Base-by-base conservation (phyloP, 495 filamentous ascomycete genomes). In the Beverwykella pulmonaria region DNA sequence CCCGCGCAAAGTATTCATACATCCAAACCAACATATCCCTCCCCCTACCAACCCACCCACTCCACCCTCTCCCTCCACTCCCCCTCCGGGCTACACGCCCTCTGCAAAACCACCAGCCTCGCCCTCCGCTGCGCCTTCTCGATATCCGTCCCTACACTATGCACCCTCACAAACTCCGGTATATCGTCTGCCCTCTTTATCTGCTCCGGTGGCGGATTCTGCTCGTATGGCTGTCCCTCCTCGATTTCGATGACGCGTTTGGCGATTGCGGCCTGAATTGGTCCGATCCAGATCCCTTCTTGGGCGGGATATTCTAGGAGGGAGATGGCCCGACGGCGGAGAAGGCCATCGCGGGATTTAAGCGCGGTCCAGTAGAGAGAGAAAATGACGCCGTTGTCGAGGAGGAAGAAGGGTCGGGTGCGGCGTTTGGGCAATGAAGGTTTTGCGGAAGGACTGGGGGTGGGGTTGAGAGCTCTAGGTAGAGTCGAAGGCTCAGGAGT, bases 361-460 rank as follows among this genome's bases (percentile, higher is more conserved):
- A 69, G 47, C 1, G 55, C 61, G 0, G 50, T 29, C 60, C 60
- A 69, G 54, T 46, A 64, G 0, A 69, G 61, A 4, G 60, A 53
- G 23, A 54, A 59, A 9, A 69, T 61, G 32, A 69, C 61, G 32
- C 67, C 67, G 46, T 41, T 58, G 55, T 69, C 67, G 26, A 69
- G 60, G 9, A 63, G 54, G 54, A 64, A 64, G 29, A 65, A 52
- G 22, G 53, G 46, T 10, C 62, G 62, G 14, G 8, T 9, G 1
- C 44, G 57, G n/a, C 3, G 19, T 32, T 29, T 60, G 6, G 26
- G 41, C 12, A 22, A 10, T 19, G 41, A 7, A 10, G 36, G 27
- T 44, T 14, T 63, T 44, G 47, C 49, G 14, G 27, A 8, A 15
- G 59, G 46, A 9, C 27, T 25, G 12, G 30, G 30, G 49, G 10